Evolutionary conservation across 192 early-diverging fungal species (phyloP).

Genomic region (Podila epicladia): DNA sequence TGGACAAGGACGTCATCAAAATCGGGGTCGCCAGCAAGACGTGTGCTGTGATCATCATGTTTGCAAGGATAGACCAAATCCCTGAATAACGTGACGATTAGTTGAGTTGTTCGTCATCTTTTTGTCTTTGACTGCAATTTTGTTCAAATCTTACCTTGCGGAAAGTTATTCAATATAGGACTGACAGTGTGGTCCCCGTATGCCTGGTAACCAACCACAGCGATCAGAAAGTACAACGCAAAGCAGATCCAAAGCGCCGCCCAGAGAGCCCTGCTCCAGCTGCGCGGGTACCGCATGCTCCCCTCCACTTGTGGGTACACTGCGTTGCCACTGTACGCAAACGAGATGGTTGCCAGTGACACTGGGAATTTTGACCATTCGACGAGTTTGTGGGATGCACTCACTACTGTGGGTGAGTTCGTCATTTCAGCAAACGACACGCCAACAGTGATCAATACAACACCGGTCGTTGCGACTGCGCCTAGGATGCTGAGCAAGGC

Average conservation of each 20-base stretch:
- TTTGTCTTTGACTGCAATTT: too few relatives aligned
- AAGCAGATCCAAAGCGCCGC: slow-evolving; percentile 65
- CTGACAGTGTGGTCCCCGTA: slow-evolving; percentile 74
- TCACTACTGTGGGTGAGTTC: not conserved
- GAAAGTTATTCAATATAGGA: slow-evolving; percentile 76
- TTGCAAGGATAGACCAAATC: slow-evolving; percentile 62
- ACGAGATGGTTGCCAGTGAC: slow-evolving; percentile 75
- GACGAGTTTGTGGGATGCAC: slow-evolving; percentile 45
- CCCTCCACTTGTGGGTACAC: slow-evolving; percentile 84
- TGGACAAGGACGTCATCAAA: slow-evolving; percentile 71
- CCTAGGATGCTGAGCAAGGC: slow-evolving; percentile 72
- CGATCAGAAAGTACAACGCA: slow-evolving; percentile 72
- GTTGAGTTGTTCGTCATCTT: too few relatives aligned
- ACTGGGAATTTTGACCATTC: slow-evolving; percentile 65
- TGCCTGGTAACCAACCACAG: slow-evolving; percentile 72
- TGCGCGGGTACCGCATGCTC: slow-evolving; percentile 74
- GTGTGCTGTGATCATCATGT: slow-evolving; percentile 78
- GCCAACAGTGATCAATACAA: slow-evolving; percentile 67
- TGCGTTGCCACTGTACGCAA: slow-evolving; percentile 77
- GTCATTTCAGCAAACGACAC: slow-evolving; percentile 55
- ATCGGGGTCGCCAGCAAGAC: slow-evolving; percentile 84
- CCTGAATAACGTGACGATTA: slow-evolving; percentile 16
- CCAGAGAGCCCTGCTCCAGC: slow-evolving; percentile 70
- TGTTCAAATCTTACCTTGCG: slow-evolving; percentile 29
- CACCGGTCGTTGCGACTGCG: slow-evolving; percentile 72